Conservation (phyloP, 768 basidiomycete genomes). For the Hygrophorus russula region DNA sequence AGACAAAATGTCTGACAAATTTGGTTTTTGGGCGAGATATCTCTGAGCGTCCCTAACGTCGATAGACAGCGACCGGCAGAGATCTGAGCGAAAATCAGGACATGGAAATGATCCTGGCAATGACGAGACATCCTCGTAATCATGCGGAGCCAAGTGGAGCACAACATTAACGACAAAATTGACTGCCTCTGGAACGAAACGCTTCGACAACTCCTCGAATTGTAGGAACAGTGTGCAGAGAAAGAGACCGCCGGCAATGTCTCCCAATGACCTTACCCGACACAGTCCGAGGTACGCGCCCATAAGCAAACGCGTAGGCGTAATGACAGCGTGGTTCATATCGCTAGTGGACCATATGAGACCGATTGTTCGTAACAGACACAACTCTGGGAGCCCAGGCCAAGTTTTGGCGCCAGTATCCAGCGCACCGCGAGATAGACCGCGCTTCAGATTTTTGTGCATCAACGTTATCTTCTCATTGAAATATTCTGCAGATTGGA, state of each 20-base stretch:
- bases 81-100: conserved; percentile 53
- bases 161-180: conserved; percentile 70
- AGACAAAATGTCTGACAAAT: conserved; percentile 33
- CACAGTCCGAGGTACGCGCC: conserved; percentile 84
- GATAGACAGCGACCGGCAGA: conserved; percentile 26
- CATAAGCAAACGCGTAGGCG: conserved; percentile 79
- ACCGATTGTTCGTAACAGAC: conserved; percentile 71
- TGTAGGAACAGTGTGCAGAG: conserved; percentile 76
- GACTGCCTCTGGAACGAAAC: conserved; percentile 80
- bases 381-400: conserved; percentile 78
- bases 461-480: conserved; percentile 76
- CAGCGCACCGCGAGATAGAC: conserved; percentile 60
- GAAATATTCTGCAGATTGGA: conserved; percentile 68
- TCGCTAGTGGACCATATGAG: conserved; percentile 91
- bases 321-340: conserved; percentile 80
- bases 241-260: conserved; percentile 82
- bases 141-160: conserved; percentile 62
- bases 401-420: conserved; percentile 65
- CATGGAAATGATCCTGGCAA: conserved; percentile 64
- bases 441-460: conserved; percentile 88
- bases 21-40: conserved; percentile 29
- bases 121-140: conserved; percentile 28
- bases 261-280: conserved; percentile 61
- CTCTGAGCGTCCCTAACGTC: conserved; percentile 29
- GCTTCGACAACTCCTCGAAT: conserved; percentile 77